Percentiles rank a stretch among this genome's conserved stretches.
Evolutionary conservation across 495 filamentous ascomycete species (phyloP).

Genomic region (Talaromyces wortmannii): DNA sequence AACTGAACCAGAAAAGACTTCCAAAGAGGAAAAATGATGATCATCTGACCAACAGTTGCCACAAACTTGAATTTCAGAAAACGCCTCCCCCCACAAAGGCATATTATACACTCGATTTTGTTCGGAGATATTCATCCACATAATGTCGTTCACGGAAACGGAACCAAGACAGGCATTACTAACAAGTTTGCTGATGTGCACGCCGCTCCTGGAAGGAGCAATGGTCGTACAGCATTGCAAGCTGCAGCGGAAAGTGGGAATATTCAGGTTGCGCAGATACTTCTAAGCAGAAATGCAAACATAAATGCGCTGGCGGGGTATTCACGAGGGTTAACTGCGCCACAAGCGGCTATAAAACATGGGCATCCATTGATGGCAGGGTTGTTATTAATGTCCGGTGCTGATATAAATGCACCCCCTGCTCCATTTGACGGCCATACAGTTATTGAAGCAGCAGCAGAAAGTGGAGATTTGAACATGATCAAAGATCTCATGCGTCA

Average conservation of each 20-base stretch:
- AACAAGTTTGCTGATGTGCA: conserved; percentile 3
- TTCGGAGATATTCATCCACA: too few species aligned
- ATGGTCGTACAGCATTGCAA: conserved; percentile 13
- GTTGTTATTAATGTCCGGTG: conserved; percentile 5
- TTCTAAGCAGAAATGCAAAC: conserved; percentile 14
- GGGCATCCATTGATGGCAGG: conserved; percentile 10
- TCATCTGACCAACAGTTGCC: too few species aligned
- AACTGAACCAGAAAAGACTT: too few species aligned
- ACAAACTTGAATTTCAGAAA: too few species aligned
- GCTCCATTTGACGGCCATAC: conserved; percentile 10
- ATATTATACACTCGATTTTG: too few species aligned
- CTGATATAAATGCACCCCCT: conserved; percentile 15
- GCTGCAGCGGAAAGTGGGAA: conserved; percentile 6
- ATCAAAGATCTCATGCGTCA: conserved; percentile 6
- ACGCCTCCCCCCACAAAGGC: too few species aligned
- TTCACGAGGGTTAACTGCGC: conserved; percentile 12
- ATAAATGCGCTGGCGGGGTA: conserved; percentile 15
- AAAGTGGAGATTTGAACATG: background rate
- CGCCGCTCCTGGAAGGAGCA: background rate
- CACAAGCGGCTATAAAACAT: conserved; percentile 20
- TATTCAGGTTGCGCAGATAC: background rate
- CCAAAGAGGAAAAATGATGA: too few species aligned
- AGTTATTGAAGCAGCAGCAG: conserved; percentile 12
- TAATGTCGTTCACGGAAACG: too few species aligned
- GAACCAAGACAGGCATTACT: too few species aligned